phyloP scores from a whole-genome alignment of 2,329 filamentous ascomycete genomes.

The Xylariaceae sp. region DNA sequence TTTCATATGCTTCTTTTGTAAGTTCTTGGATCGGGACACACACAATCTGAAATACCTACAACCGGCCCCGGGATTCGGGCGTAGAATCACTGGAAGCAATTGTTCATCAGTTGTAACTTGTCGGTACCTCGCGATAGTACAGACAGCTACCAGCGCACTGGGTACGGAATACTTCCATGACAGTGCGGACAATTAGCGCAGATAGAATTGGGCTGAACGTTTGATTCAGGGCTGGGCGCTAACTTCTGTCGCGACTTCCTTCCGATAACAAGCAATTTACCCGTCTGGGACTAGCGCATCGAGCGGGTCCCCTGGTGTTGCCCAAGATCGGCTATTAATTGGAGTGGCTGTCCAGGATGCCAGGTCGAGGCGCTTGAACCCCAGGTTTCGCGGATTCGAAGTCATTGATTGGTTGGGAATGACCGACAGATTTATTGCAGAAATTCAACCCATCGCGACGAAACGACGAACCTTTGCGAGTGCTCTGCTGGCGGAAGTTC shows the following conservation, averaged over 20 bases:
- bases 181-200: too few relatives aligned
- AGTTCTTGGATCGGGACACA: too few relatives aligned
- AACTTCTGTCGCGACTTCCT: background rate
- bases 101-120: too few relatives aligned
- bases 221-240: background rate
- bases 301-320: background rate
- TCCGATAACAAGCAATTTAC: background rate
- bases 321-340: slow-evolving; percentile 1
- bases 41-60: too few relatives aligned
- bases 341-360: slow-evolving; percentile 16
- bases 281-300: background rate
- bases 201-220: background rate
- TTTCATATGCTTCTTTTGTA: too few relatives aligned
- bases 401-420: slow-evolving; percentile 27
- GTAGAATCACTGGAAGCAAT: too few relatives aligned
- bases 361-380: slow-evolving; percentile 25
- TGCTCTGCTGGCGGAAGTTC: background rate
- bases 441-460: slow-evolving; percentile 1
- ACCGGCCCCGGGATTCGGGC: too few relatives aligned
- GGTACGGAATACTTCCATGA: too few relatives aligned
- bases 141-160: too few relatives aligned
- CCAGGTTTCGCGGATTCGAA: slow-evolving; percentile 21
- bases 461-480: background rate
- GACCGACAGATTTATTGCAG: slow-evolving; percentile 12
- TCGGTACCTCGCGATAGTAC: too few relatives aligned